A percentile compares a stretch with the other conserved stretches of the same genome.
These are phyloP conservation scores for Russula brevipes DNA, from an alignment of 768 basidiomycete genomes.

Conservation along the genomic window DNA sequence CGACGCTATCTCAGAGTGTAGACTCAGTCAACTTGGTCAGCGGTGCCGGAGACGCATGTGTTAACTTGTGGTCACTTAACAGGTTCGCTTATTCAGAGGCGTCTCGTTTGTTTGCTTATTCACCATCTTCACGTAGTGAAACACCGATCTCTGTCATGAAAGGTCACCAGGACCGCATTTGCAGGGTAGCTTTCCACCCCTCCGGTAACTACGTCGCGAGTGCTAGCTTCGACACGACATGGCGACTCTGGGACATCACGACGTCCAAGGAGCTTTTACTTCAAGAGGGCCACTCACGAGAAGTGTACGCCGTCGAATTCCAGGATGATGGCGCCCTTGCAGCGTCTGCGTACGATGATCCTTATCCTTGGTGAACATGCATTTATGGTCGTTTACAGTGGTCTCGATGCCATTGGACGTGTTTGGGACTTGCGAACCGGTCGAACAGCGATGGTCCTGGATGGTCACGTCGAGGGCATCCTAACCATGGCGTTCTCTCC, in stretches of 20 bases:
- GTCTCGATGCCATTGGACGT: slow-evolving; percentile 92
- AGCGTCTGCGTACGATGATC: slow-evolving; percentile 74
- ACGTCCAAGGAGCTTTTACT: slow-evolving; percentile 76
- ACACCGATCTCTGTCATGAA: slow-evolving; percentile 77
- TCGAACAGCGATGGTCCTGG: slow-evolving; percentile 94
- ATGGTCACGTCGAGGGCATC: slow-evolving; percentile 93
- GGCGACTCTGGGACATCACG: slow-evolving; percentile 93
- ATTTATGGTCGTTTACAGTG: slow-evolving; percentile 44
- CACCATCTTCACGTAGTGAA: slow-evolving; percentile 48
- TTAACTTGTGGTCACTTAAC: slow-evolving; percentile 86
- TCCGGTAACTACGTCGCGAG: slow-evolving; percentile 91
- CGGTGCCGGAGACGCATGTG: slow-evolving; percentile 80
- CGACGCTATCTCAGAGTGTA: slow-evolving; percentile 65
- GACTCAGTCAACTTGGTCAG: slow-evolving; percentile 79
- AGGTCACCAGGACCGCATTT: slow-evolving; percentile 88
- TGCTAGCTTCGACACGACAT: slow-evolving; percentile 95
- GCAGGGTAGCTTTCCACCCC: slow-evolving; percentile 94
- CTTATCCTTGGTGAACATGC: neutral
- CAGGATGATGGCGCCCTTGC: slow-evolving; percentile 91
- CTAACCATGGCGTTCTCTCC: slow-evolving; percentile 90
- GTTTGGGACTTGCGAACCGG: slow-evolving; percentile 97
- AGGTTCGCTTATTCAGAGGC: slow-evolving; percentile 43
- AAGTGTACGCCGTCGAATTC: slow-evolving; percentile 94
- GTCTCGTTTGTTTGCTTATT: neutral
- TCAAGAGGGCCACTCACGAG: slow-evolving; percentile 97